Base-by-base conservation (phyloP, 495 filamentous ascomycete species). In the Aspergillus sclerotiicarbonarius region DNA sequence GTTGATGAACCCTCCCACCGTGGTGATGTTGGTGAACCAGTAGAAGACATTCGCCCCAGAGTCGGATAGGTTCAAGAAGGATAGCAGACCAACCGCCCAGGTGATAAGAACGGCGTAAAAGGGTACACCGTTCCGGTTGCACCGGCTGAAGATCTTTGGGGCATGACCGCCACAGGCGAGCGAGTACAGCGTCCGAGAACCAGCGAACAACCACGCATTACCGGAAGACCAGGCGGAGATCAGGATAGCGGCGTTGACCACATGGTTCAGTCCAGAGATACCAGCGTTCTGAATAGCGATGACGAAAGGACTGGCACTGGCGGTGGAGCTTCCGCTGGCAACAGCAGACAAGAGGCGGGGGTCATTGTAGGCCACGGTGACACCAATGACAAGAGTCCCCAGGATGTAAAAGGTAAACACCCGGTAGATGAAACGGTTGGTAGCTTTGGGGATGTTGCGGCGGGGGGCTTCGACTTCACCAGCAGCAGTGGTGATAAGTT, bases 391-490 rank as follows among this genome's bases (percentile, higher is more conserved):
- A 43, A 86, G 70, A 19, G 75, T 73, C 2, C 79, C 80, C 8
- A 84, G 58, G 41, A 80, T 67, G 68, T 94, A 95, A 72, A 95
- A 95, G 69, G 91, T 80, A 56, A 87, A 70, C 57, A 96, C 88
- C 62, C 90, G 88, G 79, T 88, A 91, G 72, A 96, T 92, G 53
- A 90, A 89, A 49, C 90, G 85, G 50, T 85, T 87, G 12, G 87
- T 85, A 9, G 91, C 91, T 62, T 82, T 82, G 44, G 91, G 91
- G 52, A 96, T 86, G 44, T 88, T 87, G 65, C 83, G 84, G 51
- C 86, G 77, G 1, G 91, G 91, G 60, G 90, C 87, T 19, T 79
- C 81, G 29, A 89, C 84, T 72, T 96, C 91, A 61, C 90, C 90
- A 21, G 88, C 91, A 3, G 91, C 88, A 15, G 92, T 84, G 61